Conservation (phyloP, 2,329 filamentous ascomycete genomes). For the Fusarium sp. region DNA sequence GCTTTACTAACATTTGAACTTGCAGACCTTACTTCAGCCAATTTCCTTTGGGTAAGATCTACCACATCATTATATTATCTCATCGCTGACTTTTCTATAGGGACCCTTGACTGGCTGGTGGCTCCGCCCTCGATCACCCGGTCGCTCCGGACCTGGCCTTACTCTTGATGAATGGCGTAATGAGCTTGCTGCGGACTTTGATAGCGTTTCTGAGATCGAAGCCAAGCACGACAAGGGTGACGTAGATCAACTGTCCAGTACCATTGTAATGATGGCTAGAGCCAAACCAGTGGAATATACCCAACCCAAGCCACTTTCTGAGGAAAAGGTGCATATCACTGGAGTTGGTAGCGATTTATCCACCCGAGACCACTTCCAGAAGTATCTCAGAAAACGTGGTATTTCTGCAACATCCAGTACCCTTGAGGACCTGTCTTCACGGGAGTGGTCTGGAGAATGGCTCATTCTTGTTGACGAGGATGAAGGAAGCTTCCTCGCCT, state of each 20-base stretch:
- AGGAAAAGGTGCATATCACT: constrained; percentile 27
- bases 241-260: constrained; percentile 35
- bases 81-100: constrained; percentile 16
- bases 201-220: constrained; percentile 38
- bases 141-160: constrained; percentile 40
- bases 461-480: constrained; percentile 34
- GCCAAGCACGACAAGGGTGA: constrained; percentile 9
- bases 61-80: neutral
- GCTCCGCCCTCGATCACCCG: constrained; percentile 42
- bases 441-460: constrained; percentile 38
- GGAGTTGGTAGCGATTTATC: constrained; percentile 10
- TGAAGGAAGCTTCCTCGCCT: constrained; percentile 39
- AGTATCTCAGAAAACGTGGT: constrained; percentile 15
- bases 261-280: constrained; percentile 41
- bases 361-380: constrained; percentile 9
- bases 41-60: constrained; percentile 39
- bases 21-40: constrained; percentile 39
- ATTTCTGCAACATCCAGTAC: constrained; percentile 23
- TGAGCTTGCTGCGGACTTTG: constrained; percentile 39
- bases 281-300: constrained; percentile 26
- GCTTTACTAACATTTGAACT: constrained; percentile 11
- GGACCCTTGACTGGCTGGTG: constrained; percentile 43
- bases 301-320: constrained; percentile 17
- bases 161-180: constrained; percentile 43
- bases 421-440: constrained; percentile 28